phyloP scores from a whole-genome alignment of 2,329 filamentous ascomycete species.

The Fonsecaea nubica region DNA sequence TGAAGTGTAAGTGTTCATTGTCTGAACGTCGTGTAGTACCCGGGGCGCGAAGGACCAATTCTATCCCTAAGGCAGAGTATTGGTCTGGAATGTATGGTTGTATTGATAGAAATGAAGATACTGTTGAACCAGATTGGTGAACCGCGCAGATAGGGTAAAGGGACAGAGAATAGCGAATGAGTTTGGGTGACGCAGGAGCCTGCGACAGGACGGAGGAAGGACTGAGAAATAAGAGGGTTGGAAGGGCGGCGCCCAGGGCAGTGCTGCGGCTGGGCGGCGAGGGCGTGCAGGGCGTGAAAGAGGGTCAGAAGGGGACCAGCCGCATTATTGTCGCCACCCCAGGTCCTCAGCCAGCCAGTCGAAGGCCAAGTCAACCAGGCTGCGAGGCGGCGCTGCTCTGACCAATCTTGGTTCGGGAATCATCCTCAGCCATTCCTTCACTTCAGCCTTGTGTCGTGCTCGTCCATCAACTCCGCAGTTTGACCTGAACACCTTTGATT shows the following conservation, averaged over 20 bases:
- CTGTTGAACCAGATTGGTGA: constrained; percentile 2
- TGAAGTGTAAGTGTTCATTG: constrained; percentile 38
- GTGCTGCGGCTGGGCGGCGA: constrained; percentile 5
- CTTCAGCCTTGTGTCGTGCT: constrained; percentile 24
- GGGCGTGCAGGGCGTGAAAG: background rate
- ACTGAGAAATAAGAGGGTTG: background rate
- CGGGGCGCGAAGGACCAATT: constrained; percentile 20
- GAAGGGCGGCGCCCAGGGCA: background rate
- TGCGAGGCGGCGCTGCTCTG: background rate
- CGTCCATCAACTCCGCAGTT: constrained; percentile 6
- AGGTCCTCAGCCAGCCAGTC: background rate
- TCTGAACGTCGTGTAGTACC: constrained; percentile 22
- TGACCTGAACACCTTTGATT: background rate
- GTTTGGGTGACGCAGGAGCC: constrained; percentile 25
- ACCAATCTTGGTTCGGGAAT: constrained; percentile 1
- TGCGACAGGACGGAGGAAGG: background rate
- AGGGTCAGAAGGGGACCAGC: background rate
- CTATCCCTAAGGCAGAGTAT: constrained; percentile 22
- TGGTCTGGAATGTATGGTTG: constrained; percentile 16
- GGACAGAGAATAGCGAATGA: background rate
- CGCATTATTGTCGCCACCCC: constrained; percentile 4
- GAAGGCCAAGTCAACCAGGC: background rate
- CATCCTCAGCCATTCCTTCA: background rate
- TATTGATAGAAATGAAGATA: constrained; percentile 21
- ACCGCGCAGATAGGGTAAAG: constrained; percentile 1